Evolutionary conservation across 352 stramenopile species (phyloP).

Genomic region (Halophytophthora polymorphica): DNA sequence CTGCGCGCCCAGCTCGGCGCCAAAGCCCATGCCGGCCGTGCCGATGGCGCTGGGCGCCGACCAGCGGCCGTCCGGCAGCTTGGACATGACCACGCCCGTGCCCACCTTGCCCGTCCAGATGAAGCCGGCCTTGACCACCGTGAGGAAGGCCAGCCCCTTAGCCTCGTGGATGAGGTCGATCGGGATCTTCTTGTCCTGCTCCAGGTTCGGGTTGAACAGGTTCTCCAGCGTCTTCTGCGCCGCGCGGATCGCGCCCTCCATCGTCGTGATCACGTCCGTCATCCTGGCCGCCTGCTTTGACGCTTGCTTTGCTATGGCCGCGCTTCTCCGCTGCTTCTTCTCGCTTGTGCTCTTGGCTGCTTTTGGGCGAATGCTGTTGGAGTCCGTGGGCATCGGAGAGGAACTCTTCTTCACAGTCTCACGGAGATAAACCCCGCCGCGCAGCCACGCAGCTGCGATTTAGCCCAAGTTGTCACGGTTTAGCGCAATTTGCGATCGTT

Average conservation of each 20-base stretch:
- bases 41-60: constrained; percentile 94
- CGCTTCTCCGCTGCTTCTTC: background rate
- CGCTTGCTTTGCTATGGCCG: background rate
- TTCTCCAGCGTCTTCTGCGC: constrained; percentile 90
- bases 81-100: constrained; percentile 92
- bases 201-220: constrained; percentile 85
- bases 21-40: constrained; percentile 87
- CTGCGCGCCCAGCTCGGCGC: constrained; percentile 72
- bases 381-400: too few species aligned
- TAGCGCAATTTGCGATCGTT: too few species aligned
- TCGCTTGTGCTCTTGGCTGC: background rate
- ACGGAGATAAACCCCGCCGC: too few species aligned
- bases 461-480: too few species aligned
- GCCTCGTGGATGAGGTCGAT: constrained; percentile 88
- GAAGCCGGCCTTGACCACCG: constrained; percentile 89
- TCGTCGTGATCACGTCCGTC: constrained; percentile 85
- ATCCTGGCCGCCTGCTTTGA: constrained; percentile 14
- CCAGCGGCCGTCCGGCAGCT: constrained; percentile 93
- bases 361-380: too few species aligned
- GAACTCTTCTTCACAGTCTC: too few species aligned
- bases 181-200: constrained; percentile 87
- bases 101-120: constrained; percentile 83
- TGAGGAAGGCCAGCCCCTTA: constrained; percentile 91
- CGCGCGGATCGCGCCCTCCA: constrained; percentile 89
- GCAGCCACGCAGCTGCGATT: too few species aligned